Evolutionary conservation across 1,284 basidiomycete genomes (phyloP).

Genomic region (Phellinidium pouzarii): DNA sequence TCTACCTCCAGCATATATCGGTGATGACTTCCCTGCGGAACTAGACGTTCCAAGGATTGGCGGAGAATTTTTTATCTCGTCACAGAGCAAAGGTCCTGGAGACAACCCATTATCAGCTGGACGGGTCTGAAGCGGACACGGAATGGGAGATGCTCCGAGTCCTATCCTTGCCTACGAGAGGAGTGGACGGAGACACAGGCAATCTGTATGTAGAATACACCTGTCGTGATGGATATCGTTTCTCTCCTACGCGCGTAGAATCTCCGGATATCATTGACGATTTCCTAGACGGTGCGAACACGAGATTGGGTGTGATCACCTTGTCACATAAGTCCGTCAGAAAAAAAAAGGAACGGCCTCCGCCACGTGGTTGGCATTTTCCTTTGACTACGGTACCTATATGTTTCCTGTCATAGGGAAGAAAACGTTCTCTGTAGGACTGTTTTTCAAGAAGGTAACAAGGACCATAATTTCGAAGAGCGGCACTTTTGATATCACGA

Average conservation of each 20-base stretch:
- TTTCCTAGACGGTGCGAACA: background rate
- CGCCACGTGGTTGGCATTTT: no score
- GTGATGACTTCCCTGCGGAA: background rate
- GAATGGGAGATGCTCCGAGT: background rate
- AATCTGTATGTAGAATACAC: background rate
- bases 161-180: background rate
- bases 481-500: conserved; percentile 24
- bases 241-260: background rate
- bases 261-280: background rate
- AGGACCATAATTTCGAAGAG: conserved; percentile 23
- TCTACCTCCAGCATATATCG: background rate
- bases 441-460: conserved; percentile 21
- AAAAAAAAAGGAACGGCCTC: no score
- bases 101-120: background rate
- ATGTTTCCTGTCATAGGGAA: conserved; percentile 23
- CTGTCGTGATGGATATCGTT: conserved; percentile 18
- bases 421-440: conserved; percentile 21
- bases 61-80: background rate
- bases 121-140: background rate
- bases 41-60: background rate
- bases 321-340: background rate
- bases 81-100: no score
- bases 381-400: conserved; percentile 18
- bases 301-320: conserved; percentile 7
- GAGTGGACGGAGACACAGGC: background rate